Conservation (phyloP, 768 basidiomycete species). For the Lepiota venenata region DNA sequence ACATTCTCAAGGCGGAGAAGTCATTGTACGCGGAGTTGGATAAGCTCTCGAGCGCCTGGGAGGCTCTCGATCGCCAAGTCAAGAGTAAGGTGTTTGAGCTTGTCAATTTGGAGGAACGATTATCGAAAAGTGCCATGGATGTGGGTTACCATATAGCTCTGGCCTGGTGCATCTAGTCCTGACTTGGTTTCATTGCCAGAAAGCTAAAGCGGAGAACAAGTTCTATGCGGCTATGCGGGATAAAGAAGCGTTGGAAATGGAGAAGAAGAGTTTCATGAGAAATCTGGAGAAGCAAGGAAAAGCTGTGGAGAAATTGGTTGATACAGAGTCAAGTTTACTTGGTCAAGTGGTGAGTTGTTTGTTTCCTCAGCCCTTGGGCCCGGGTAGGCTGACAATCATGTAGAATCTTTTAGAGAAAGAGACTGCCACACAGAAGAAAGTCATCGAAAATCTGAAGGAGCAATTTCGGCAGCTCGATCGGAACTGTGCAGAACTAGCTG, state of each 20-base stretch:
- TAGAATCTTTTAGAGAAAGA: constrained; percentile 41
- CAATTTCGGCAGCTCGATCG: constrained; percentile 26
- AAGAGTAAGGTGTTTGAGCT: constrained; percentile 86
- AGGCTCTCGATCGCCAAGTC: constrained; percentile 74
- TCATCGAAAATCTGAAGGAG: constrained; percentile 21
- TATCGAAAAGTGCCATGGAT: constrained; percentile 64
- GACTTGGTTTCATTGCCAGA: constrained; percentile 42
- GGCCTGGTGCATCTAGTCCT: neutral
- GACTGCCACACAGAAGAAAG: constrained; percentile 27
- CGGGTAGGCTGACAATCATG: neutral
- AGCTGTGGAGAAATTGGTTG: constrained; percentile 62
- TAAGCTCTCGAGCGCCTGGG: constrained; percentile 84
- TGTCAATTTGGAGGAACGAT: constrained; percentile 65
- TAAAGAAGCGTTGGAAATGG: constrained; percentile 77
- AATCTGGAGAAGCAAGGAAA: constrained; percentile 44
- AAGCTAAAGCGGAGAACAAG: constrained; percentile 95
- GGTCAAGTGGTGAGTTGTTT: constrained; percentile 52
- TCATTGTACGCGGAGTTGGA: constrained; percentile 85
- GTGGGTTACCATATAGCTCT: constrained; percentile 37
- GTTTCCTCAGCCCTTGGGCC: neutral
- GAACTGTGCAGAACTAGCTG: constrained; percentile 30
- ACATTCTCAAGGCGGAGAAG: constrained; percentile 53
- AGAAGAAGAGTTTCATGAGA: constrained; percentile 62
- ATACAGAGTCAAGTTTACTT: constrained; percentile 57
- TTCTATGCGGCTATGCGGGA: constrained; percentile 88